Evolutionary conservation across 495 filamentous ascomycete genomes (phyloP).

Genomic region (Aspergillus indologenus): DNA sequence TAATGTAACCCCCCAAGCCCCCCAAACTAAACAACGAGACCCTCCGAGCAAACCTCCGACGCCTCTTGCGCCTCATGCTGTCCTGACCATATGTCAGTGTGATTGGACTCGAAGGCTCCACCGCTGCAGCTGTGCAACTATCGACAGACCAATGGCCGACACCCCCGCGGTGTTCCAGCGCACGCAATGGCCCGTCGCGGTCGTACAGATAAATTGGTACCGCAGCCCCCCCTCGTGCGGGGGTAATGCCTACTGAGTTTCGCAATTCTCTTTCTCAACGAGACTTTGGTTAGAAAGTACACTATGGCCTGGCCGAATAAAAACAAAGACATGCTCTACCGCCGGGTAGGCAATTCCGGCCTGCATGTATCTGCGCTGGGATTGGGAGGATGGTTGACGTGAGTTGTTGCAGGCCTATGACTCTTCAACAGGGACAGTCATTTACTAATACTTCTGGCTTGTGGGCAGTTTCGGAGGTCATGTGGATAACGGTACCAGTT

Average conservation of each 20-base stretch:
- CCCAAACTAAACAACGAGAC: conserved; percentile 1
- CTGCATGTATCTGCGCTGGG: conserved; percentile 67
- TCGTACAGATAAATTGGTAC: neutral
- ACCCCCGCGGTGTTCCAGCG: neutral
- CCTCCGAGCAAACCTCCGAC: conserved; percentile 26
- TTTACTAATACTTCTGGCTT: neutral
- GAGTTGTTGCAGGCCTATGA: conserved; percentile 1
- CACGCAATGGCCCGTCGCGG: neutral
- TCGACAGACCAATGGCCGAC: neutral
- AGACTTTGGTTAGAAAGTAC: too few species aligned
- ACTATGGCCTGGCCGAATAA: conserved; percentile 30
- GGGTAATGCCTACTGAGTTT: neutral
- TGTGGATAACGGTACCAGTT: conserved; percentile 20
- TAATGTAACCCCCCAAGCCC: too few species aligned
- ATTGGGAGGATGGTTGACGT: conserved; percentile 59
- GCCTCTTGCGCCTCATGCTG: conserved; percentile 1
- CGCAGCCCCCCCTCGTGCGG: neutral
- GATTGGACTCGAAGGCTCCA: neutral
- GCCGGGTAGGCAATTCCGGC: conserved; percentile 64
- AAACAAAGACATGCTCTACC: conserved; percentile 59
- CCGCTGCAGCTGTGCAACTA: neutral
- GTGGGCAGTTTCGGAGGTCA: conserved; percentile 22
- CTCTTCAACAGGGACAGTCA: neutral
- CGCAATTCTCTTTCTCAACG: neutral
- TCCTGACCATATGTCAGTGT: neutral